These are phyloP conservation scores for Taxawa tesnikishii DNA, from an alignment of 2,329 filamentous ascomycete genomes.

Conservation along the genomic window DNA sequence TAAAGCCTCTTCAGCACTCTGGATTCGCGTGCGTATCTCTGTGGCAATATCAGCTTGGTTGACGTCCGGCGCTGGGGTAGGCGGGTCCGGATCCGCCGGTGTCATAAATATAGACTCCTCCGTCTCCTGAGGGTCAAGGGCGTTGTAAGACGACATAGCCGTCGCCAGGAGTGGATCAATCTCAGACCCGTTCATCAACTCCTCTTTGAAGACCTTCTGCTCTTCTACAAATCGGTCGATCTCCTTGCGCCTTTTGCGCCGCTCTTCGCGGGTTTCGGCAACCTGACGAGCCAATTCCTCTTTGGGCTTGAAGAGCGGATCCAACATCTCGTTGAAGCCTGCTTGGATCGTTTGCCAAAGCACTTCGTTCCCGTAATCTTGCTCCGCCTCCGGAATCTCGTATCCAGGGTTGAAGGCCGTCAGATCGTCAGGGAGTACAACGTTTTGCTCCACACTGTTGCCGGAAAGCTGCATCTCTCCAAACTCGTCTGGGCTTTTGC, in stretches of 20 bases:
- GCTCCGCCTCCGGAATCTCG: constrained; percentile 67
- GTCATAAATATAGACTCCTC: constrained; percentile 1
- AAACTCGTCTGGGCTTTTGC: constrained; percentile 21
- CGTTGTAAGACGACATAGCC: constrained; percentile 5
- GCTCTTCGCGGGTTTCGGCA: constrained; percentile 47
- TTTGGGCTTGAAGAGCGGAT: constrained; percentile 69
- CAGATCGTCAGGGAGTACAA: constrained; percentile 19
- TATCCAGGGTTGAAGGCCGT: constrained; percentile 64
- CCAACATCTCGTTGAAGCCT: constrained; percentile 83
- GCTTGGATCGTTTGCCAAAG: constrained; percentile 86
- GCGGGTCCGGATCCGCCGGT: constrained; percentile 4
- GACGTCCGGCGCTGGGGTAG: constrained; percentile 13
- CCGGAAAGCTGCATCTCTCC: constrained; percentile 16
- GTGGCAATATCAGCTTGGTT: constrained; percentile 2
- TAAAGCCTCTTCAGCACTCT: constrained; percentile 15
- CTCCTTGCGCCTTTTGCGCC: constrained; percentile 41
- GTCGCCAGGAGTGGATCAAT: constrained; percentile 16
- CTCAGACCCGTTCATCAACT: constrained; percentile 13
- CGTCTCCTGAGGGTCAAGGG: background rate
- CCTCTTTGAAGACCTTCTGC: constrained; percentile 16
- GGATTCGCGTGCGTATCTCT: constrained; percentile 12
- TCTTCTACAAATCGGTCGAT: constrained; percentile 18
- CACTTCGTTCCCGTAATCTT: constrained; percentile 75
- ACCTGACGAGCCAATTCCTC: constrained; percentile 65
- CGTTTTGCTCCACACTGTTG: constrained; percentile 2